Evolutionary conservation across 148 eudicot genomes (phyloP).

Genomic region (Heliamphora exappendiculata): DNA sequence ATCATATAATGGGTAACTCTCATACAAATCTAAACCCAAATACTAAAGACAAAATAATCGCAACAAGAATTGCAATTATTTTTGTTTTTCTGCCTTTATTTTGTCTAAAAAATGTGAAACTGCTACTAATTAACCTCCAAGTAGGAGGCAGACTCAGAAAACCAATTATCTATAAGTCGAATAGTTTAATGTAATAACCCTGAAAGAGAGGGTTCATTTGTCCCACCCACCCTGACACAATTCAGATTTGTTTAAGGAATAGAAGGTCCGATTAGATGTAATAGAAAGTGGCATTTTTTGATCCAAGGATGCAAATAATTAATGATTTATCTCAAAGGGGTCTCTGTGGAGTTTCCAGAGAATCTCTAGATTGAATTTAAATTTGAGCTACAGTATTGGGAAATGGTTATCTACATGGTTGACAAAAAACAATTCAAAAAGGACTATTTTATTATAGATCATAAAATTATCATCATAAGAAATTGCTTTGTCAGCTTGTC

Average conservation of each 20-base stretch:
- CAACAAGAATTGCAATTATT: neutral
- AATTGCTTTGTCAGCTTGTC: slow-evolving; percentile 30
- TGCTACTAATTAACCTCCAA: neutral
- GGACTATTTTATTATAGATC: neutral
- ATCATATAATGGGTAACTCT: no score
- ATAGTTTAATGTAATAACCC: neutral
- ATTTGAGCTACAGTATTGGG: neutral
- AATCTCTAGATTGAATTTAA: slow-evolving; percentile 21
- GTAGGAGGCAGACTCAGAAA: neutral
- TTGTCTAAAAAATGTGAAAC: neutral
- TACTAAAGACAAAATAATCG: neutral
- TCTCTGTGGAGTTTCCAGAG: slow-evolving; percentile 19
- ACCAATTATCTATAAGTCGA: neutral
- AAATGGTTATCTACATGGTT: neutral
- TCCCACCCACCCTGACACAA: neutral
- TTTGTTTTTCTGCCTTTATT: neutral
- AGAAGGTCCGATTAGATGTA: slow-evolving; percentile 51
- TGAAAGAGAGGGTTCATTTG: neutral
- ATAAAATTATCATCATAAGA: slow-evolving; percentile 13
- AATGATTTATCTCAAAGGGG: slow-evolving; percentile 2
- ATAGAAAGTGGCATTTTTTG: slow-evolving; percentile 39
- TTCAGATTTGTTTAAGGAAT: slow-evolving; percentile 19
- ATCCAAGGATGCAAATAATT: slow-evolving; percentile 20
- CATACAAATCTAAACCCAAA: neutral
- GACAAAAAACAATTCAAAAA: slow-evolving; percentile 15